Conservation (phyloP, 257 asterid species). For the Solanum acaule region DNA sequence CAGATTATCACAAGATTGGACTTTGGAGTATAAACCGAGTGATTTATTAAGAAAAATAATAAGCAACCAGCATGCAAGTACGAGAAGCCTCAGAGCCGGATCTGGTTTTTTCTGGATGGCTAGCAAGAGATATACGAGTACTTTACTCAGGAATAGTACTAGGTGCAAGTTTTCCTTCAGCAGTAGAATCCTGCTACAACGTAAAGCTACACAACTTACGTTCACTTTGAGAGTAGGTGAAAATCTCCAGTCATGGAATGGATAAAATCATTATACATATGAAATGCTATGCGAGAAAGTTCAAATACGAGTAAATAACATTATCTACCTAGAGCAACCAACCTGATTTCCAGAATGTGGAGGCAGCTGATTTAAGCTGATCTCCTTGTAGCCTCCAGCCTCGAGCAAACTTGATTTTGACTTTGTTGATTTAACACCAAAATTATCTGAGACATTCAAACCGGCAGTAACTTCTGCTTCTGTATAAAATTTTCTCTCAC, state of each 20-base stretch:
- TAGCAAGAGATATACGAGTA: neutral
- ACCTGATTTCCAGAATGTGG: slow-evolving; percentile 14
- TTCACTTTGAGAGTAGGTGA: neutral
- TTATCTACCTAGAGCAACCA: neutral
- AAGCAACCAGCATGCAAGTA: neutral
- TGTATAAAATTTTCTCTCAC: neutral
- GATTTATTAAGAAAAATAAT: neutral
- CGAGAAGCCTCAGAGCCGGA: neutral
- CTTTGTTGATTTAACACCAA: slow-evolving; percentile 1
- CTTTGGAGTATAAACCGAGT: neutral
- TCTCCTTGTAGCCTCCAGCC: slow-evolving; percentile 6
- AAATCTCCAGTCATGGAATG: neutral
- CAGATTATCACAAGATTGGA: neutral
- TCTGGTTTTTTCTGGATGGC: neutral
- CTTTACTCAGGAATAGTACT: neutral
- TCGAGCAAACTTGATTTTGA: slow-evolving; percentile 1
- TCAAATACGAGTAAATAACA: neutral
- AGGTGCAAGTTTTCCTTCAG: neutral
- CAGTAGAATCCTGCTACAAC: neutral
- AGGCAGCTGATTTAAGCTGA: neutral
- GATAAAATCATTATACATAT: neutral
- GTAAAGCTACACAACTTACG: neutral
- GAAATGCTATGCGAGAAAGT: neutral
- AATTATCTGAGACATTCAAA: neutral
- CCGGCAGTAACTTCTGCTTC: slow-evolving; percentile 10